Conservation (phyloP, 305 asterid genomes). For the Fraxinus latifolia region DNA sequence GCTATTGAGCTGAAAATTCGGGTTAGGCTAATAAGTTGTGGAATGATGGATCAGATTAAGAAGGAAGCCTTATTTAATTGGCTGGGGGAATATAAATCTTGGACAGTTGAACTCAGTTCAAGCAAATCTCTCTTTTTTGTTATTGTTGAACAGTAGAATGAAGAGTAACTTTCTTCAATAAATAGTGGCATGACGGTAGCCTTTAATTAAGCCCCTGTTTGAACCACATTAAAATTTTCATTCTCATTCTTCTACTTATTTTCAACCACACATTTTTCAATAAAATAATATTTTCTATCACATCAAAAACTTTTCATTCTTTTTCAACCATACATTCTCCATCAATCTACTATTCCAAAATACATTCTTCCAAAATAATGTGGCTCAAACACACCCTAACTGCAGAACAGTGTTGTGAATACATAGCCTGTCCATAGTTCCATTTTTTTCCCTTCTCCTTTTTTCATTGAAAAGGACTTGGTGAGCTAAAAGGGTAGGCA, state of each 20-base stretch:
- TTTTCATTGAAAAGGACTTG: not conserved
- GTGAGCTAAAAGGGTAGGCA: not conserved
- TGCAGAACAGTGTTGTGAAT: not conserved
- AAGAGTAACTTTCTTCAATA: not conserved
- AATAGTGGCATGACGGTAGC: not conserved
- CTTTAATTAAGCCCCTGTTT: not conserved
- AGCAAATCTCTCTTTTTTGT: not conserved
- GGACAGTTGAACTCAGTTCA: not conserved
- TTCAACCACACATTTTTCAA: too few relatives aligned
- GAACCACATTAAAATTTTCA: too few relatives aligned
- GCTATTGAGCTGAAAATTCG: not conserved
- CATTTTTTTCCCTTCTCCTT: not conserved
- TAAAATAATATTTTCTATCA: too few relatives aligned
- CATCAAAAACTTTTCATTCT: too few relatives aligned
- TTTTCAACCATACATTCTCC: too few relatives aligned
- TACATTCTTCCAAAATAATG: too few relatives aligned
- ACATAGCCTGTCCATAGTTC: not conserved
- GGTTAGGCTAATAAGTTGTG: not conserved
- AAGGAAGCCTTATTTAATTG: not conserved
- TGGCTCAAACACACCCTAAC: not conserved
- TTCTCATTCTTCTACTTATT: too few relatives aligned
- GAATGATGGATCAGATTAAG: not conserved
- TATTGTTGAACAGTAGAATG: not conserved
- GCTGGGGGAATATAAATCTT: not conserved
- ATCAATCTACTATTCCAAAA: too few relatives aligned